Percentiles rank a stretch among this genome's conserved stretches.
phyloP scores from a whole-genome alignment of 768 basidiomycete species.

The Agrocybe chaxingu region DNA sequence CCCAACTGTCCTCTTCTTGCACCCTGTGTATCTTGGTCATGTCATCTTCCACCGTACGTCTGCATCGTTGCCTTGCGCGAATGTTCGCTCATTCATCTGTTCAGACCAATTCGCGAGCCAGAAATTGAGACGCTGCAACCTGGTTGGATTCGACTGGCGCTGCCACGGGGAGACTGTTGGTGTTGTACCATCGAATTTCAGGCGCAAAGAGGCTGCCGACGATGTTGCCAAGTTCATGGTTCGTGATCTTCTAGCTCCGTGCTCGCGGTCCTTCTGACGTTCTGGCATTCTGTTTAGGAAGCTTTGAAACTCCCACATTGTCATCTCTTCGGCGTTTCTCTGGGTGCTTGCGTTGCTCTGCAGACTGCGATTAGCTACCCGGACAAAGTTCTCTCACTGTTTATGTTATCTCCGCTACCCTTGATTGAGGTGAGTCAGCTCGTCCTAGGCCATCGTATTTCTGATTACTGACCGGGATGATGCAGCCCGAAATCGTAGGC shows the following conservation, averaged over 20 bases:
- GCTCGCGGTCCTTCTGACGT: not conserved
- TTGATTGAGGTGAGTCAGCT: slow-evolving; percentile 26
- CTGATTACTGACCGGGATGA: not conserved
- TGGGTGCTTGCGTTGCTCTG: slow-evolving; percentile 32
- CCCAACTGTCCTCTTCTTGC: slow-evolving; percentile 33
- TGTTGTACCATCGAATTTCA: slow-evolving; percentile 20
- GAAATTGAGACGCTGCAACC: slow-evolving; percentile 33
- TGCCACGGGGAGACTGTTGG: slow-evolving; percentile 30
- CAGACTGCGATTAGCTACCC: slow-evolving; percentile 30
- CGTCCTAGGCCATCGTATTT: not conserved
- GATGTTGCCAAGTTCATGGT: slow-evolving; percentile 36
- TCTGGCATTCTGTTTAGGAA: slow-evolving; percentile 21
- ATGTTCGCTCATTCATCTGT: not conserved
- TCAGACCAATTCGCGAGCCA: slow-evolving; percentile 30
- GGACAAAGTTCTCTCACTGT: slow-evolving; percentile 29
- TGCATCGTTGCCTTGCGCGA: not conserved
- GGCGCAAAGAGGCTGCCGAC: slow-evolving; percentile 26
- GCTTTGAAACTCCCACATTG: slow-evolving; percentile 33
- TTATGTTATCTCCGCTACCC: slow-evolving; percentile 33
- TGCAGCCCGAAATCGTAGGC: slow-evolving; percentile 27
- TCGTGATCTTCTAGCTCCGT: slow-evolving; percentile 1
- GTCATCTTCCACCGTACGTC: slow-evolving; percentile 30
- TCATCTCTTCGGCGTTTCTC: slow-evolving; percentile 34
- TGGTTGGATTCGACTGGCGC: slow-evolving; percentile 30
- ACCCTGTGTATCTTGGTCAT: slow-evolving; percentile 30